A percentile compares a stretch with the other conserved stretches of the same genome.
Conservation (phyloP, 129 eudicot genomes). For the Centrapalus pauciflorus region DNA sequence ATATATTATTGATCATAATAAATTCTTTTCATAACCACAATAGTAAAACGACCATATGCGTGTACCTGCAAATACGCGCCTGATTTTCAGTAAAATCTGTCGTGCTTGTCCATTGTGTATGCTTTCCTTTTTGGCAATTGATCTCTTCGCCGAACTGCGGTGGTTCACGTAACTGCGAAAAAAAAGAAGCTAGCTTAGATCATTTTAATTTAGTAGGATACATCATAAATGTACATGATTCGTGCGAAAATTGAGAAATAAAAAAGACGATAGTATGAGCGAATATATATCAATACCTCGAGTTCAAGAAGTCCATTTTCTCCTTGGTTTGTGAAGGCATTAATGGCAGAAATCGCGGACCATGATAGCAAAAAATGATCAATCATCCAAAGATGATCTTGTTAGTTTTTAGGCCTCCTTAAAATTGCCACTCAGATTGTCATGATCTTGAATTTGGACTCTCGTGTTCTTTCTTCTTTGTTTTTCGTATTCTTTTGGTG, state of each 20-base stretch:
- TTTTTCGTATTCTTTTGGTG: too few relatives aligned
- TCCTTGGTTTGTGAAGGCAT: constrained; percentile 10
- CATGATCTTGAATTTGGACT: too few relatives aligned
- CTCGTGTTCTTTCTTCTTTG: too few relatives aligned
- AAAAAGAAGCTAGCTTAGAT: background rate
- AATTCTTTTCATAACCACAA: background rate
- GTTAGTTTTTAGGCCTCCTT: too few relatives aligned
- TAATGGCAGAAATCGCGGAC: constrained; percentile 45
- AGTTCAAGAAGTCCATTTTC: constrained; percentile 32
- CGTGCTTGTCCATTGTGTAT: constrained; percentile 47
- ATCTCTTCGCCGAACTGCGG: constrained; percentile 42
- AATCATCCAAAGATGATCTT: too few relatives aligned
- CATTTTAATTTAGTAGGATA: background rate
- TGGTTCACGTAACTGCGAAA: constrained; percentile 38
- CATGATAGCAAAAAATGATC: too few relatives aligned
- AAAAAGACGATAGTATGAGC: background rate
- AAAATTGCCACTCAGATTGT: too few relatives aligned
- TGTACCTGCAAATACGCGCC: constrained; percentile 48
- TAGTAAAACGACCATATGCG: background rate
- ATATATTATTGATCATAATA: background rate
- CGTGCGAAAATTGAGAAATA: too few relatives aligned
- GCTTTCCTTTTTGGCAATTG: constrained; percentile 60
- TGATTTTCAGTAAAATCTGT: constrained; percentile 58
- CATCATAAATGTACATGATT: too few relatives aligned
- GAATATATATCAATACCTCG: constrained; percentile 34